Evolutionary conservation across 805 yeast species (phyloP).

Genomic region (Wickerhamiella azyma): DNA sequence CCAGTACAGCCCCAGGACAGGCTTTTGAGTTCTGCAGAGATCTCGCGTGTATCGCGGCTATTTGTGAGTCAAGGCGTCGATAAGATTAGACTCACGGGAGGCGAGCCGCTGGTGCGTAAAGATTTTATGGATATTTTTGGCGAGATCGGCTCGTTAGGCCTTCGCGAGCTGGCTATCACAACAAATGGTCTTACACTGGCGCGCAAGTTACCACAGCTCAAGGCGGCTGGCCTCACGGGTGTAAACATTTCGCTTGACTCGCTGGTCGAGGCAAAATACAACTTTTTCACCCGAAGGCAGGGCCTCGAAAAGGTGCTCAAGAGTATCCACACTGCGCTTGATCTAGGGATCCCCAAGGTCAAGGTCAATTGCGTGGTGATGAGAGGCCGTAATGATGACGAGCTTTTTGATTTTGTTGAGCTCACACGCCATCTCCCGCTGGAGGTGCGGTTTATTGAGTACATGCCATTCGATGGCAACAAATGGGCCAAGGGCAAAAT

Average conservation of each 20-base stretch:
- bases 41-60: conserved; percentile 30
- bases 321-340: conserved; percentile 33
- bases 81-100: conserved; percentile 41
- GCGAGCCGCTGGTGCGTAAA: conserved; percentile 42
- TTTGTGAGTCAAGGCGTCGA: conserved; percentile 38
- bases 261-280: conserved; percentile 37
- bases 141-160: conserved; percentile 30
- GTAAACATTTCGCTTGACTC: conserved; percentile 39
- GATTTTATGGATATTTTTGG: conserved; percentile 35
- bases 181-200: conserved; percentile 39
- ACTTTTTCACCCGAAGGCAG: conserved; percentile 36
- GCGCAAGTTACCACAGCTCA: conserved; percentile 34
- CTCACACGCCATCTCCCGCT: conserved; percentile 29
- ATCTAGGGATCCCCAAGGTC: conserved; percentile 32
- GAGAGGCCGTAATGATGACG: conserved; percentile 39
- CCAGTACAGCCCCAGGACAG: conserved; percentile 33
- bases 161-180: conserved; percentile 38
- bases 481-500: conserved; percentile 36
- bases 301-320: conserved; percentile 35
- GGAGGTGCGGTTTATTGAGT: conserved; percentile 42
- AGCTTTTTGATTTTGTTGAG: conserved; percentile 34
- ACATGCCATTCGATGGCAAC: conserved; percentile 47
- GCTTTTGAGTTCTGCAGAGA: conserved; percentile 33
- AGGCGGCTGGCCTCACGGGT: conserved; percentile 32
- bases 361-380: conserved; percentile 40